Evolutionary conservation across 1,139 yeast genomes (phyloP).

Genomic region (Yamadazyma buinensis): DNA sequence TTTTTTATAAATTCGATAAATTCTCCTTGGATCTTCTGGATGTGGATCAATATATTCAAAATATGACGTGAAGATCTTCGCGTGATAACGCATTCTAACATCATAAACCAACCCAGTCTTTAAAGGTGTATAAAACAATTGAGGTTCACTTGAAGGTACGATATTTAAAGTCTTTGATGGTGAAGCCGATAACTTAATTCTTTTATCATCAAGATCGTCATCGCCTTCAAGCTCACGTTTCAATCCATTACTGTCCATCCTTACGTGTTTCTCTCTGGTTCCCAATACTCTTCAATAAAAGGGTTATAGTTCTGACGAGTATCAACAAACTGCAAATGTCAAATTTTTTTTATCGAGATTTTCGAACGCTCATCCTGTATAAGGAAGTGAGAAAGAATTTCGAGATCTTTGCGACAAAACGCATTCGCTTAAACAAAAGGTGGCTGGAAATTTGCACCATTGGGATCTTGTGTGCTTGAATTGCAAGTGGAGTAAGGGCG

Average conservation of each 20-base stretch:
- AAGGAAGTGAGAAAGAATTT: too few relatives aligned
- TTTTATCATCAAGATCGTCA: not conserved
- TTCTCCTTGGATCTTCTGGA: constrained; percentile 97
- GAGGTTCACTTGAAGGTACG: constrained; percentile 56
- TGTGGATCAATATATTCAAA: constrained; percentile 97
- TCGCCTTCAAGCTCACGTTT: not conserved
- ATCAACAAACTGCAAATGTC: too few relatives aligned
- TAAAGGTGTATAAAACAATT: constrained; percentile 61
- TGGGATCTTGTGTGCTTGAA: too few relatives aligned
- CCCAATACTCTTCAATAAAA: not conserved
- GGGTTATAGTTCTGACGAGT: not conserved
- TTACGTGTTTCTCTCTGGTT: not conserved
- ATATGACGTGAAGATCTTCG: constrained; percentile 87
- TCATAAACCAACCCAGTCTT: constrained; percentile 96
- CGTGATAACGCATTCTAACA: constrained; percentile 96
- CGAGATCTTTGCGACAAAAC: too few relatives aligned
- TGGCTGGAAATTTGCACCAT: too few relatives aligned
- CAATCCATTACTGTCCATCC: not conserved
- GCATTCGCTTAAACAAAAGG: too few relatives aligned
- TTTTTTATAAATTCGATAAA: constrained; percentile 87
- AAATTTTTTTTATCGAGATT: too few relatives aligned
- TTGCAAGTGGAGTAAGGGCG: too few relatives aligned
- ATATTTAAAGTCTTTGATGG: constrained; percentile 6
- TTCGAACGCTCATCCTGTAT: too few relatives aligned
- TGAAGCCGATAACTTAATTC: not conserved